Conservation (phyloP, 371 early-diverging fungal genomes). For the Blakeslea trispora region DNA sequence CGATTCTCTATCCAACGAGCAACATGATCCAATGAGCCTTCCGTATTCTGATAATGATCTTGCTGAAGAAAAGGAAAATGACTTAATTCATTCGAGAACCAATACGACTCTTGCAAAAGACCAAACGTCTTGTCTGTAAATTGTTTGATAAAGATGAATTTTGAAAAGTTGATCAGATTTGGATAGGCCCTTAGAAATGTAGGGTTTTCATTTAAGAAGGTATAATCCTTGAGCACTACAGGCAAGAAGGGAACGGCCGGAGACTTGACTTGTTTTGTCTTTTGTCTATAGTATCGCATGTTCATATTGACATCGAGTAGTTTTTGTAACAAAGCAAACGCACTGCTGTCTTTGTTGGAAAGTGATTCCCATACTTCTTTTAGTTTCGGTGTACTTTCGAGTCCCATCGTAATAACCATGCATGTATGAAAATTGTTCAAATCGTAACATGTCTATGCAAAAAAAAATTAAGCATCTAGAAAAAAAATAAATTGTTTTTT, state of each 20-base stretch:
- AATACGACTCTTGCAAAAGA: slow-evolving; percentile 30
- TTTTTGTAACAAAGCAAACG: slow-evolving; percentile 33
- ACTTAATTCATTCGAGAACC: slow-evolving; percentile 31
- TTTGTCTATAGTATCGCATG: slow-evolving; percentile 46
- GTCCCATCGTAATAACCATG: slow-evolving; percentile 49
- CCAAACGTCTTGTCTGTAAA: slow-evolving; percentile 21
- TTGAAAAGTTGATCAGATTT: slow-evolving; percentile 34
- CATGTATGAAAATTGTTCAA: slow-evolving; percentile 52
- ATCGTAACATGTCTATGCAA: slow-evolving; percentile 34
- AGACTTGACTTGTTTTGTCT: slow-evolving; percentile 29
- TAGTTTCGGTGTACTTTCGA: slow-evolving; percentile 30
- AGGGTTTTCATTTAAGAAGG: slow-evolving; percentile 46
- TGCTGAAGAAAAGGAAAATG: slow-evolving; percentile 27
- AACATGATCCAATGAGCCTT: slow-evolving; percentile 8
- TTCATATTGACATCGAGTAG: slow-evolving; percentile 45
- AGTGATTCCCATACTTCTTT: slow-evolving; percentile 36
- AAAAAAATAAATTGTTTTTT: too few species aligned
- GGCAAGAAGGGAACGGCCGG: slow-evolving; percentile 47
- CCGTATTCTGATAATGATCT: neutral
- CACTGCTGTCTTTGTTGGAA: slow-evolving; percentile 32
- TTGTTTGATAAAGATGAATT: slow-evolving; percentile 27
- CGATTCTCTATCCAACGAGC: slow-evolving; percentile 22
- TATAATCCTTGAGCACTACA: slow-evolving; percentile 45
- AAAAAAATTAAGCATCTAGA: neutral
- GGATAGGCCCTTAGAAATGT: slow-evolving; percentile 16